A percentile compares a stretch with the other conserved stretches of the same genome.
Conservation (phyloP, 225 moss, liverwort and hornwort species). For the Bryoerythrophyllum caledonicum region DNA sequence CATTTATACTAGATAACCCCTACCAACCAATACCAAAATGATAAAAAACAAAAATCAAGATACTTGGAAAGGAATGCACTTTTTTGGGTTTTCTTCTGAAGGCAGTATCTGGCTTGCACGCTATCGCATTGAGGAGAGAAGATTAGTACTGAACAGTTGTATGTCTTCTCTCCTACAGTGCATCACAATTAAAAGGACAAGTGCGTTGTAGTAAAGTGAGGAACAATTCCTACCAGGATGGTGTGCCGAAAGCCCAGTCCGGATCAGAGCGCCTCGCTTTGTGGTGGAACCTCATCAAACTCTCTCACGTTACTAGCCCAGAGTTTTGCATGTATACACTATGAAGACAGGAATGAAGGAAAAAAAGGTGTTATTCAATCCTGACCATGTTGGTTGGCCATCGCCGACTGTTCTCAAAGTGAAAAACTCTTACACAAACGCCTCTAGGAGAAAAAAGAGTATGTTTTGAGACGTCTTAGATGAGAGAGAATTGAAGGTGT, state of each 20-base stretch:
- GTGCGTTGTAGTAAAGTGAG: not conserved
- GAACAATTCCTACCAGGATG: constrained; percentile 5
- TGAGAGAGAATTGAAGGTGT: not conserved
- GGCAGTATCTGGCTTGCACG: not conserved
- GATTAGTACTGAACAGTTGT: not conserved
- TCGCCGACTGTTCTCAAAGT: not conserved
- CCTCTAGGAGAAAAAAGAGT: not conserved
- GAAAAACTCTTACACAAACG: not conserved
- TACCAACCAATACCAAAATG: too few relatives aligned
- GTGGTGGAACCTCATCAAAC: not conserved
- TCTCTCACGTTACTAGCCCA: not conserved
- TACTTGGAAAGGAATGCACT: too few relatives aligned
- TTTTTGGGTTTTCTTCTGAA: too few relatives aligned
- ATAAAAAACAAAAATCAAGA: too few relatives aligned
- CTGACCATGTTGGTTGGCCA: not conserved
- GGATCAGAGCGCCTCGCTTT: not conserved
- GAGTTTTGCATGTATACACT: not conserved
- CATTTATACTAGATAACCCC: too few relatives aligned
- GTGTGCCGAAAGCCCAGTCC: not conserved
- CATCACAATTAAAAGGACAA: not conserved
- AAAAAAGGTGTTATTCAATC: not conserved
- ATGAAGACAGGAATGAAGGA: too few relatives aligned
- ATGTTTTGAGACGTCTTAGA: not conserved
- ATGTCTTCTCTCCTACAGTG: not conserved
- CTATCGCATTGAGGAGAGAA: not conserved